Percentiles rank a stretch among this genome's conserved stretches.
These are phyloP conservation scores for Coniochaeta sp. DNA, from an alignment of 2,329 filamentous ascomycete species.

Conservation along the genomic window DNA sequence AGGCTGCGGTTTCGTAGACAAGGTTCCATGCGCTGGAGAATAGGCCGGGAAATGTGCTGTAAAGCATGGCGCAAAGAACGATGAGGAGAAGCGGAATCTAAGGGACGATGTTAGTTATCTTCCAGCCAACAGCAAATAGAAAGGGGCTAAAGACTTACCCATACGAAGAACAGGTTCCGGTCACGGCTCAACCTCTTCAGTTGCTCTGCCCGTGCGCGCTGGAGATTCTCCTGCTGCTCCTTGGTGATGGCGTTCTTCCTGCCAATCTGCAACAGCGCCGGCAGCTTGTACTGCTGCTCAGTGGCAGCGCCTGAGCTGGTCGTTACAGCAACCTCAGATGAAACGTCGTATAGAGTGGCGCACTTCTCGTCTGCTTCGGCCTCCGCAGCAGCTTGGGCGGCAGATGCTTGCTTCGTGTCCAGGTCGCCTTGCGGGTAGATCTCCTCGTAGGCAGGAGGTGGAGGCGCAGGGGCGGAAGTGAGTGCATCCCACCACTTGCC, in stretches of 20 bases:
- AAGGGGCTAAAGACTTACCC: conserved; percentile 38
- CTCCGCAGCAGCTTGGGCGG: conserved; percentile 49
- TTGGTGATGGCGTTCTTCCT: conserved; percentile 56
- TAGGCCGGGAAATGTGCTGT: conserved; percentile 18
- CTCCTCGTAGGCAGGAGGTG: conserved; percentile 72
- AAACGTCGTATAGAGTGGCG: conserved; percentile 38
- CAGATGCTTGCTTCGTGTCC: conserved; percentile 51
- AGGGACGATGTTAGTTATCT: conserved; percentile 11
- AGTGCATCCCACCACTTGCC: conserved; percentile 61
- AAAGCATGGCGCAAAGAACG: conserved; percentile 41
- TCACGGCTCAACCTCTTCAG: conserved; percentile 57
- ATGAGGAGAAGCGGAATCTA: conserved; percentile 43
- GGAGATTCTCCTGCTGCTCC: conserved; percentile 57
- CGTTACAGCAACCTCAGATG: conserved; percentile 24
- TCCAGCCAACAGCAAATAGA: conserved; percentile 6
- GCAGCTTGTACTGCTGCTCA: conserved; percentile 19
- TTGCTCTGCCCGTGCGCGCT: conserved; percentile 52
- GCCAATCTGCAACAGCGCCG: conserved; percentile 48
- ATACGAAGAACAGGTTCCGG: conserved; percentile 60
- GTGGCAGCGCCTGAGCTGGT: conserved; percentile 9
- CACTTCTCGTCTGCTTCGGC: conserved; percentile 53
- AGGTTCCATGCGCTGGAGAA: conserved; percentile 2
- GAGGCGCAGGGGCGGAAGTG: conserved; percentile 18
- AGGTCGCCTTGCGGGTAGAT: conserved; percentile 53
- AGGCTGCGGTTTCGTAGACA: not conserved